Base-by-base conservation (phyloP, 2,329 filamentous ascomycete genomes). In the Cordyceps cicadae region DNA sequence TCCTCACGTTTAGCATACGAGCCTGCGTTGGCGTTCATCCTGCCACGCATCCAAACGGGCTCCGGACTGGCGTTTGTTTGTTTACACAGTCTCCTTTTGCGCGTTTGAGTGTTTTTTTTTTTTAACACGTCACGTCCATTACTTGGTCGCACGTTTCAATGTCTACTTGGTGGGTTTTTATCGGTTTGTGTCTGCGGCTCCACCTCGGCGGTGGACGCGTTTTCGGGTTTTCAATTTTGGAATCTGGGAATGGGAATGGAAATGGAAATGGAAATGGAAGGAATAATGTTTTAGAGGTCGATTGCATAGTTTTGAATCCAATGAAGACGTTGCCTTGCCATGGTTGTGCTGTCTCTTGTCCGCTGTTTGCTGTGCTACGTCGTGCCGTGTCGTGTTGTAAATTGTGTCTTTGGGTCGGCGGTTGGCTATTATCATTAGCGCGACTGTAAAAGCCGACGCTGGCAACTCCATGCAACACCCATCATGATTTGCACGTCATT, bases 1-100 rank as follows among this genome's bases (percentile, higher is more conserved):
- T 51, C 51, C 48, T 51, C 52, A 43, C 57, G 60, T 51, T 62
- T 62, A 59, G 61, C 63, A 64, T 65, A 61, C 34, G 62, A 57
- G 58, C 61, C 29, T 59, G 59, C 43, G 52, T 49, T 50, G 29
- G 50, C 51, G 45, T 53, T 29, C 12, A 48, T 19, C 21, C 34
- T 45, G 52, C 51, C 29, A 29, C 56, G 49, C 49, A 32, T 6
- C 39, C n/a, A 45, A 37, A 37, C 34, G 52, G 29, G 52, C 37
- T 55, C 59, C 55, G 59, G 59, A 60, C 45, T 50, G 59, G 59
- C 59, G 59, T 60, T 37, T 60, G 21, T n/a, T 19, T 39, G 24
- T 41, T 51, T 46, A 9, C 29, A 17, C 9, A 34, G 34, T n/a
- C 41, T 45, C 26, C 41, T 15, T 43, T 24, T 41, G 11, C 14